A percentile compares a stretch with the other conserved stretches of the same genome.
Conservation (phyloP, 768 basidiomycete species). For the Collybiopsis confluens region DNA sequence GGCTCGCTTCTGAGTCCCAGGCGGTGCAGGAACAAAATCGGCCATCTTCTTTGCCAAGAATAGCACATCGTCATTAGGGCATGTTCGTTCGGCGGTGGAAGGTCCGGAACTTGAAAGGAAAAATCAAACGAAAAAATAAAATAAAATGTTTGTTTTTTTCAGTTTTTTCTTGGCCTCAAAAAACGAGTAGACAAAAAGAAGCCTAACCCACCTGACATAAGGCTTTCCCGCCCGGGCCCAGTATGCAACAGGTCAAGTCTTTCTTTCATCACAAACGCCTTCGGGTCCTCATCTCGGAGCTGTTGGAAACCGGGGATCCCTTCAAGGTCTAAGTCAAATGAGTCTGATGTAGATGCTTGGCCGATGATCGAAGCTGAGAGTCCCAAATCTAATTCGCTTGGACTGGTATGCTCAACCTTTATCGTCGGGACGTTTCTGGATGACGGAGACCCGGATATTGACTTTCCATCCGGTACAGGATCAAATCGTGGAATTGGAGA, state of each 20-base stretch:
- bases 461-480: too few relatives aligned
- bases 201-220: conserved; percentile 54
- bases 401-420: too few relatives aligned
- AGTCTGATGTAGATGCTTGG: neutral
- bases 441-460: too few relatives aligned
- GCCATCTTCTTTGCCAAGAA: conserved; percentile 22
- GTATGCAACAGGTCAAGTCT: conserved; percentile 51
- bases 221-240: conserved; percentile 22
- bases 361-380: neutral
- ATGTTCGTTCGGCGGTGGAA: conserved; percentile 52
- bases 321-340: neutral
- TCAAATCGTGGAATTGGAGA: too few relatives aligned
- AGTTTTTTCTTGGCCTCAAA: too few relatives aligned
- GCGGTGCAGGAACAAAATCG: neutral
- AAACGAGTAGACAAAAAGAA: too few relatives aligned
- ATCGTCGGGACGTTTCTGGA: too few relatives aligned
- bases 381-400: too few relatives aligned
- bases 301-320: neutral
- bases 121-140: neutral
- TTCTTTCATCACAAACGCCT: conserved; percentile 48
- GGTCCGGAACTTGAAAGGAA: conserved; percentile 50
- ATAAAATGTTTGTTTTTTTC: too few relatives aligned
- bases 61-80: conserved; percentile 24
- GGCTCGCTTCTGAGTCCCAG: neutral
- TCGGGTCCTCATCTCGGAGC: conserved; percentile 17